Conservation (phyloP, 1,284 basidiomycete species). For the Moesziomyces parantarcticus region DNA sequence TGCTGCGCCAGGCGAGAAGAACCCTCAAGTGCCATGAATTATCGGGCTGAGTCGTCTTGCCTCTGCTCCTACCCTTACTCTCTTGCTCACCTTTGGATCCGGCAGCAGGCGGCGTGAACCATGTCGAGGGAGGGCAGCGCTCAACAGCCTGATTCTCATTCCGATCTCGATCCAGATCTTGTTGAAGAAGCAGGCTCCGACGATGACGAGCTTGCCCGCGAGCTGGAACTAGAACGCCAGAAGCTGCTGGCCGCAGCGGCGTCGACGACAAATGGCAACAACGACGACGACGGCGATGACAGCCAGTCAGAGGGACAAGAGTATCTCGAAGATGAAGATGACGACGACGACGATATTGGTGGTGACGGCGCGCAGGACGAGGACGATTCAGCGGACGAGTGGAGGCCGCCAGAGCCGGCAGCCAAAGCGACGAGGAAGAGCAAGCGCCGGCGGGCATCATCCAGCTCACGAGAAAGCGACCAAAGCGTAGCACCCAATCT, state of each 20-base stretch:
- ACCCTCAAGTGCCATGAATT: constrained; percentile 27
- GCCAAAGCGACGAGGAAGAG: constrained; percentile 5
- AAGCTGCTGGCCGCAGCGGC: constrained; percentile 21
- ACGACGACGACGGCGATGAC: too few relatives aligned
- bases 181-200: constrained; percentile 2
- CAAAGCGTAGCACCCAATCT: neutral
- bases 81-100: neutral
- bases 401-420: constrained; percentile 34
- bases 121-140: constrained; percentile 16
- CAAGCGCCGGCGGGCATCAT: constrained; percentile 12
- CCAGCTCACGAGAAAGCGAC: constrained; percentile 24
- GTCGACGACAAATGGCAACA: neutral
- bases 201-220: constrained; percentile 24
- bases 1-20: neutral
- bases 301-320: neutral
- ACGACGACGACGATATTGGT: neutral
- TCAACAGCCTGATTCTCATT: neutral
- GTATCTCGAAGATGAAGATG: constrained; percentile 2
- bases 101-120: neutral
- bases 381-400: constrained; percentile 44
- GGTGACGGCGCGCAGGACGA: constrained; percentile 3
- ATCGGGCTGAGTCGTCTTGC: neutral
- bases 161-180: neutral
- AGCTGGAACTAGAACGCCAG: constrained; percentile 35
- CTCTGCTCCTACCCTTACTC: neutral